Percentiles rank a stretch among this genome's conserved stretches.
Conservation (phyloP, 495 filamentous ascomycete genomes). For the Poronia punctata region DNA sequence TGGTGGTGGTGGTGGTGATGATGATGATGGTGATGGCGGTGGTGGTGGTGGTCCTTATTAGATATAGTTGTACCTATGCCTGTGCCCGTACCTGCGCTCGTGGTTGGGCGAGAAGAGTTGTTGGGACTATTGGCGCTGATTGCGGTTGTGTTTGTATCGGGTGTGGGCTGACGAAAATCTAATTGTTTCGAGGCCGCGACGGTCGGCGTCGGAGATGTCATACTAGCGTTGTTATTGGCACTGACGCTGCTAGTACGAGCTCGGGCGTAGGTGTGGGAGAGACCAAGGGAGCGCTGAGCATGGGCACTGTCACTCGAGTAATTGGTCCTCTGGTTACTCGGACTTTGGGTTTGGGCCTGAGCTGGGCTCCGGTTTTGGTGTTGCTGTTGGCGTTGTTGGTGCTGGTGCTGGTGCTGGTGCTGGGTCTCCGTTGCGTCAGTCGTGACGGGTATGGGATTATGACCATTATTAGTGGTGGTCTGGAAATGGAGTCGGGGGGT, state of each 20-base stretch:
- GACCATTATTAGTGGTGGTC: not conserved
- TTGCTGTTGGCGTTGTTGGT: constrained; percentile 3
- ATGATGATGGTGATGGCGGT: not conserved
- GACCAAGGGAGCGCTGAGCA: too few relatives aligned
- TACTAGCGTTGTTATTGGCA: constrained; percentile 9
- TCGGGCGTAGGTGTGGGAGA: not conserved
- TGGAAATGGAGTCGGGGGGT: not conserved
- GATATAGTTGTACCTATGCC: too few relatives aligned
- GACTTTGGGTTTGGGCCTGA: not conserved
- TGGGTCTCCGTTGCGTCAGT: not conserved
- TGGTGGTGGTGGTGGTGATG: not conserved
- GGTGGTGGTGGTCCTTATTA: not conserved
- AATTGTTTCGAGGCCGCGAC: constrained; percentile 22
- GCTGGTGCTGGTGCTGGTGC: constrained; percentile 1
- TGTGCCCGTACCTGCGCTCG: too few relatives aligned
- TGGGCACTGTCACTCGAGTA: too few relatives aligned
- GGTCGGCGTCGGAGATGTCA: constrained; percentile 24
- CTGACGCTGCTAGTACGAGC: constrained; percentile 3
- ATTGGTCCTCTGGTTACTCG: not conserved
- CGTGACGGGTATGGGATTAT: not conserved
- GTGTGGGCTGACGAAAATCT: constrained; percentile 30
- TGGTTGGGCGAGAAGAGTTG: not conserved
- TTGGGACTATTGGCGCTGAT: not conserved
- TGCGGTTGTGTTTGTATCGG: not conserved
- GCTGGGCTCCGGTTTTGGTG: constrained; percentile 7